A percentile compares a stretch with the other conserved stretches of the same genome.
Evolutionary conservation across 2,329 filamentous ascomycete species (phyloP).

Genomic region (Ophiostoma montium): DNA sequence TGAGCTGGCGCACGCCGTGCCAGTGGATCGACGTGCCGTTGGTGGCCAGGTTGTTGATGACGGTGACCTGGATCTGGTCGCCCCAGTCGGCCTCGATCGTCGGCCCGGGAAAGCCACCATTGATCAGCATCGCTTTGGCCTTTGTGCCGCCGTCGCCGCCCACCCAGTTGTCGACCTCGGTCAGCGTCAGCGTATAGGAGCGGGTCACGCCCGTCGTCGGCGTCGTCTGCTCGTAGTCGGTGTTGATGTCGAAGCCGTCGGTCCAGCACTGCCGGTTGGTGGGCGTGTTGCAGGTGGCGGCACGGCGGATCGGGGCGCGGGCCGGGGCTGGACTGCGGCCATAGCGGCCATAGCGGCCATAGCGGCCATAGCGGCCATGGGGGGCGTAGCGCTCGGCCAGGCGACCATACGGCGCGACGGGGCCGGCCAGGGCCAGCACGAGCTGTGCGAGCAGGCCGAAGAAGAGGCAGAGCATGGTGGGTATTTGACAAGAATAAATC

Average conservation of each 20-base stretch:
- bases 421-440: too few relatives aligned
- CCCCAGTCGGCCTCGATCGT: slow-evolving; percentile 26
- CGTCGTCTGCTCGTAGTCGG: slow-evolving; percentile 13
- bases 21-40: slow-evolving; percentile 34
- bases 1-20: slow-evolving; percentile 32
- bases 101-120: slow-evolving; percentile 7
- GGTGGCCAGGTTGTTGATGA: slow-evolving; percentile 46
- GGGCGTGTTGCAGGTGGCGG: slow-evolving; percentile 10
- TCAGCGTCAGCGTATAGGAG: slow-evolving; percentile 12
- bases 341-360: too few relatives aligned
- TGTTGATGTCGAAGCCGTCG: slow-evolving; percentile 13
- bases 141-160: slow-evolving; percentile 13
- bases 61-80: slow-evolving; percentile 40
- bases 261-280: slow-evolving; percentile 14
- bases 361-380: too few relatives aligned
- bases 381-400: too few relatives aligned
- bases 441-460: too few relatives aligned
- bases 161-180: slow-evolving; percentile 12
- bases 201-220: slow-evolving; percentile 12
- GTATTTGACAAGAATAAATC: too few relatives aligned
- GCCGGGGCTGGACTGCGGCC: not conserved
- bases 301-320: not conserved
- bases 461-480: too few relatives aligned
- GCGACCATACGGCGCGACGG: too few relatives aligned
- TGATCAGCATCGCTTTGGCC: slow-evolving; percentile 15